Evolutionary conservation across 2,329 filamentous ascomycete species (phyloP), one percentile per base, ranked within the genome.

Genomic region (Aspergillus brunneoviolaceus): DNA sequence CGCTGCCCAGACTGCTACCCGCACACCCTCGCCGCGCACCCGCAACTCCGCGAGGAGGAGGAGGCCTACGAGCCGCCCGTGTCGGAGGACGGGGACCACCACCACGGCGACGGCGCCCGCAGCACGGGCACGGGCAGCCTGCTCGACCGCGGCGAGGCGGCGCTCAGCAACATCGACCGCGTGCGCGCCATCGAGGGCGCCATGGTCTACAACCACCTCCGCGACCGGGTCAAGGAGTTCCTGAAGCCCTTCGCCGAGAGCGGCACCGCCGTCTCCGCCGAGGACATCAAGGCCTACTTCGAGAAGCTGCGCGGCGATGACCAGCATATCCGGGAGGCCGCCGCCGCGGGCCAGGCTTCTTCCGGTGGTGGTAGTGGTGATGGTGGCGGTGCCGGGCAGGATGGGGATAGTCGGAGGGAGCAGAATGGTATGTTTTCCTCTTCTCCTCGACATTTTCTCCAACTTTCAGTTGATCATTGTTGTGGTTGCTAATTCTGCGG

Each of bases 241-340:
- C 86, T 99, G 70, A 87, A 93, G 77, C 90, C 96, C 49, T 99
- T 96, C 74, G 95, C 95, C 0, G 92, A 97, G 72, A 96, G 89
- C 63, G 94, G 94, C 1, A 81, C 90, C 75, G 88, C 91, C 0
- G 93, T 99, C 23, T 89, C 92, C 1, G 94, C 94, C 1, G 95
- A 99, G 72, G 93, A 98, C 76, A 95, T 99, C 77, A 99, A 97
- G 76, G 86, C 86, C 2, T 96, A 97, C 74, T 99, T 99, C 83
- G 94, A 94, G 55, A 94, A 95, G 79, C 78, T 99, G 67, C 85
- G 95, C 64, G 95, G 95, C 60, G 95, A 98, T 75, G 90, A 92
- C 49, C 80, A 89, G 67, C 90, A 82, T 0, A 91, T 92, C 59
- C 81, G 81, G 67, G 84, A 87, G 64, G 88, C 87, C 0, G 84